Evolutionary conservation across 2,329 filamentous ascomycete genomes (phyloP).

Genomic region (Fusarium sp.): DNA sequence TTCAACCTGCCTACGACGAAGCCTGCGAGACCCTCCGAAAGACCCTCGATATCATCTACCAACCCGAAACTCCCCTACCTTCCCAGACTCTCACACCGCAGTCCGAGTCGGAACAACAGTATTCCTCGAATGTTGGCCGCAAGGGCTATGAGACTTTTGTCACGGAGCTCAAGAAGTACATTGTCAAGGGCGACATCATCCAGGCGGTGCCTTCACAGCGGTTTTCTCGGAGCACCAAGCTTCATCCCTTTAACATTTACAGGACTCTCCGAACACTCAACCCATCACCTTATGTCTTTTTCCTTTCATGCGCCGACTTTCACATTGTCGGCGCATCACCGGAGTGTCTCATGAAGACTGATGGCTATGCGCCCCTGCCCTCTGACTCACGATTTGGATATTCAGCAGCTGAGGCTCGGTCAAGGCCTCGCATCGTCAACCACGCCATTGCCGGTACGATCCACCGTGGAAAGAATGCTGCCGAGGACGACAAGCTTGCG

Average conservation of each 20-base stretch:
- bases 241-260: constrained; percentile 99
- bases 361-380: constrained; percentile 42
- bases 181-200: constrained; percentile 92
- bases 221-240: constrained; percentile 85
- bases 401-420: constrained; percentile 56
- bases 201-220: constrained; percentile 96
- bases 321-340: constrained; percentile 96
- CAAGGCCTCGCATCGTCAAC: constrained; percentile 87
- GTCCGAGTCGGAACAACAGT: constrained; percentile 78
- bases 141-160: constrained; percentile 93
- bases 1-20: constrained; percentile 61
- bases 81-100: constrained; percentile 67
- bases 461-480: constrained; percentile 77
- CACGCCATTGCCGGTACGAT: constrained; percentile 98
- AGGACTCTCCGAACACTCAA: constrained; percentile 96
- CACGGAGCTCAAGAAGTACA: constrained; percentile 86
- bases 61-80: constrained; percentile 80
- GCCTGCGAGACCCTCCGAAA: constrained; percentile 71
- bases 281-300: constrained; percentile 97
- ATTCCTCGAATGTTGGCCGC: constrained; percentile 91
- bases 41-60: constrained; percentile 75
- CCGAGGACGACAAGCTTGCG: constrained; percentile 83
- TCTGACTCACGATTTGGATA: constrained; percentile 44
- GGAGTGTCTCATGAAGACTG: constrained; percentile 87
- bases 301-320: constrained; percentile 90